Conservation (phyloP, 768 basidiomycete species). For the Mycena metata region DNA sequence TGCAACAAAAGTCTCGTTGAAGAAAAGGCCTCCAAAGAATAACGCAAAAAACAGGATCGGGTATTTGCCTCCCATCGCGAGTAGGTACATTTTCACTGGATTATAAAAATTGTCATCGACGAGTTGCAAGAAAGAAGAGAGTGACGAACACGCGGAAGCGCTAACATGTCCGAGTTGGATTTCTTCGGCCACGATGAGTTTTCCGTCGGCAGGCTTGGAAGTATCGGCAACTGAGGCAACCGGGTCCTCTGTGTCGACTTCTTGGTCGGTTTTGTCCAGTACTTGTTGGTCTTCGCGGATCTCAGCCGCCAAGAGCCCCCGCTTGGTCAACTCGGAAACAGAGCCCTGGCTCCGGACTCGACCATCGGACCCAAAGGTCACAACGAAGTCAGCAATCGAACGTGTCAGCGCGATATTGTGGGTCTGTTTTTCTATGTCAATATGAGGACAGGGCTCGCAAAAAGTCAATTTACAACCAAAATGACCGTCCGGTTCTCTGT, state of each 20-base stretch:
- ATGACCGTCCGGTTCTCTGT: constrained; percentile 53
- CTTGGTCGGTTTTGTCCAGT: constrained; percentile 34
- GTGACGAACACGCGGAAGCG: constrained; percentile 45
- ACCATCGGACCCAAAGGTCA: constrained; percentile 59
- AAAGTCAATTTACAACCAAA: constrained; percentile 54
- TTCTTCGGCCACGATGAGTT: constrained; percentile 75
- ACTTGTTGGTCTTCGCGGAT: constrained; percentile 43
- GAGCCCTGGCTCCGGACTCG: constrained; percentile 58
- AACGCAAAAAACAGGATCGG: constrained; percentile 39
- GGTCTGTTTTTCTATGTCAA: constrained; percentile 49
- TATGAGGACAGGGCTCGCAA: not conserved
- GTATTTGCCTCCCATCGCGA: constrained; percentile 34
- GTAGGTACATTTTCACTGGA: constrained; percentile 43
- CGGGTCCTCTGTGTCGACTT: constrained; percentile 38
- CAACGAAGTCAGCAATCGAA: constrained; percentile 59
- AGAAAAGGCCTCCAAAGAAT: constrained; percentile 32
- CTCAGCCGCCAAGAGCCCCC: constrained; percentile 58
- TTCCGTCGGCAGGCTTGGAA: constrained; percentile 54
- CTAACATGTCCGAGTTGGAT: constrained; percentile 70
- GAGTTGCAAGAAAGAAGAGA: not conserved
- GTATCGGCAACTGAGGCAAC: constrained; percentile 29
- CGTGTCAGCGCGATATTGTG: constrained; percentile 61
- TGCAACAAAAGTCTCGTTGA: constrained; percentile 26
- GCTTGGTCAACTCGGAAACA: constrained; percentile 53
- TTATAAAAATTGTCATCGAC: constrained; percentile 43